These are phyloP conservation scores for Aspergillus texensis DNA, from an alignment of 2,329 filamentous ascomycete genomes.

Conservation along the genomic window DNA sequence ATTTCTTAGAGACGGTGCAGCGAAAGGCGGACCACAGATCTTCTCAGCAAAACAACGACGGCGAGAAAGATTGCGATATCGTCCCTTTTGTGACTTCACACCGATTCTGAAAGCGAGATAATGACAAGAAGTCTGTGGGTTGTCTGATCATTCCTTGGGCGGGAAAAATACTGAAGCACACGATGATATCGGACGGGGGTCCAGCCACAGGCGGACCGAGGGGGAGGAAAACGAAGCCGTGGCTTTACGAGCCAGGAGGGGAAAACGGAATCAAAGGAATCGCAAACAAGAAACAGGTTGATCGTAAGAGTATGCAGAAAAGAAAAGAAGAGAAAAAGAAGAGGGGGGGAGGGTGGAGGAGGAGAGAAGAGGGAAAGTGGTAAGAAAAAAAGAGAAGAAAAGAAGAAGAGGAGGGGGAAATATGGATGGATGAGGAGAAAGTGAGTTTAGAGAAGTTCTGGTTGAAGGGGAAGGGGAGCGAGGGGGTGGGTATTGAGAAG, in stretches of 20 bases:
- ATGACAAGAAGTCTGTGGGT: slow-evolving; percentile 43
- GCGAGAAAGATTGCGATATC: slow-evolving; percentile 36
- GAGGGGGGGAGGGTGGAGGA: slow-evolving; percentile 18
- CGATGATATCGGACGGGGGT: slow-evolving; percentile 31
- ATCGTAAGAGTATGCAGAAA: slow-evolving; percentile 3
- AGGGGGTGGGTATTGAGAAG: slow-evolving; percentile 17
- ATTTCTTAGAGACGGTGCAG: slow-evolving; percentile 32
- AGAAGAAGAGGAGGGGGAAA: slow-evolving; percentile 14
- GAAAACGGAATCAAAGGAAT: slow-evolving; percentile 19
- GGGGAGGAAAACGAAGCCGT: slow-evolving; percentile 15
- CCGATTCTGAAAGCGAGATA: slow-evolving; percentile 46
- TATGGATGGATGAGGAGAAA: slow-evolving; percentile 26
- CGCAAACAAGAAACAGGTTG: slow-evolving; percentile 21
- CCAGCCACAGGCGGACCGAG: slow-evolving; percentile 45
- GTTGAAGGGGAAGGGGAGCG: slow-evolving; percentile 23
- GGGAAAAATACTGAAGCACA: slow-evolving; percentile 29
- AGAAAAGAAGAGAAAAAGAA: slow-evolving; percentile 24
- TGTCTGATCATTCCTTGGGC: slow-evolving; percentile 49
- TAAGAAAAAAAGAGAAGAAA: slow-evolving; percentile 21
- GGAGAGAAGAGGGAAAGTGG: slow-evolving; percentile 14
- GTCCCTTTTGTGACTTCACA: slow-evolving; percentile 45
- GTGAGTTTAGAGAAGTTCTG: slow-evolving; percentile 19
- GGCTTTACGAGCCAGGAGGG: slow-evolving; percentile 13
- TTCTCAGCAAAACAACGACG: slow-evolving; percentile 31
- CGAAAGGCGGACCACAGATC: slow-evolving; percentile 19